Evolutionary conservation across 441 rosid species (phyloP).

Genomic region (Gossypium schwendimanii): DNA sequence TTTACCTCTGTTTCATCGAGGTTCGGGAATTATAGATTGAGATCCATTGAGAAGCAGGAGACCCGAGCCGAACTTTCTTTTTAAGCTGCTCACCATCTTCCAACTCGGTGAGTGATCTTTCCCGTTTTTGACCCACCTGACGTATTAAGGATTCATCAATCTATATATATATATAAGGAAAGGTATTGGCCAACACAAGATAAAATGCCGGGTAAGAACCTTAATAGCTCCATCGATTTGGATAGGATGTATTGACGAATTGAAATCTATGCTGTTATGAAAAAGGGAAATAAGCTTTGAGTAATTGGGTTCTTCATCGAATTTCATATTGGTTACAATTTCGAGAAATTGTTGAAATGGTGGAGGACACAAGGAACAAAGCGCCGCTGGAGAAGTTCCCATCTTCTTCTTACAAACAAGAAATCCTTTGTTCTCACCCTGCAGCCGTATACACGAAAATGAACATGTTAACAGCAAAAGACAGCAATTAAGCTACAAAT

Average conservation of each 20-base stretch:
- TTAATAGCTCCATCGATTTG: conserved; percentile 45
- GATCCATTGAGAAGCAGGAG: conserved; percentile 57
- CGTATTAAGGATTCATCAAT: conserved; percentile 6
- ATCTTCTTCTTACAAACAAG: conserved; percentile 56
- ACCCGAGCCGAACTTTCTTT: conserved; percentile 48
- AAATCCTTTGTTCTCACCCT: conserved; percentile 59
- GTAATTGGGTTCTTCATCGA: conserved; percentile 60
- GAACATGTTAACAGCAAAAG: neutral
- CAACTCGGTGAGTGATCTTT: conserved; percentile 31
- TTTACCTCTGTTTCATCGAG: conserved; percentile 56
- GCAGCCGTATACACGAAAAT: conserved; percentile 1
- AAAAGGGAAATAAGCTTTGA: conserved; percentile 46
- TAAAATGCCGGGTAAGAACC: conserved; percentile 26
- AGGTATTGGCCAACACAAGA: neutral
- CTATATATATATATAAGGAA: neutral
- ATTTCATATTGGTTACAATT: conserved; percentile 48
- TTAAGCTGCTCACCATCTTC: conserved; percentile 39
- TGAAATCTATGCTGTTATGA: conserved; percentile 34
- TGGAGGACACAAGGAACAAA: conserved; percentile 49
- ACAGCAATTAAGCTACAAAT: neutral
- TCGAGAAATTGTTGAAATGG: conserved; percentile 50
- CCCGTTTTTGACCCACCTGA: conserved; percentile 49
- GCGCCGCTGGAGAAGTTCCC: conserved; percentile 48
- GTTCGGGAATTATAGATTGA: conserved; percentile 42
- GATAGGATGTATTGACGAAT: conserved; percentile 35